These are phyloP conservation scores for Schwanniomyces sp. DNA, from an alignment of 805 yeast species.

Conservation along the genomic window DNA sequence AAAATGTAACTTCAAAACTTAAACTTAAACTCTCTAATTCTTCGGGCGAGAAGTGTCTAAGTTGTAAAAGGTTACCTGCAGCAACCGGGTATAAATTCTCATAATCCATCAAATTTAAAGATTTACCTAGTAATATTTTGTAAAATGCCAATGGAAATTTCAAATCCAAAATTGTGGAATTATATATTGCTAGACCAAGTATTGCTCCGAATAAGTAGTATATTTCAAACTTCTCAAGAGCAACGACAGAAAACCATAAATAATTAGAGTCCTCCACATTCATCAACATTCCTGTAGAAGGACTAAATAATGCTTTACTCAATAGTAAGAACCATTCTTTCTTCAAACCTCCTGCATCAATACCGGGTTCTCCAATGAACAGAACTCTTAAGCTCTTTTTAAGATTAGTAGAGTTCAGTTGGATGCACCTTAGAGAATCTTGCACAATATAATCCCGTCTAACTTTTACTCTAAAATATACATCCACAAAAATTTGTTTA, in stretches of 20 bases:
- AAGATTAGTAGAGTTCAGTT: constrained; percentile 56
- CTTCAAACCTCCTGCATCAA: constrained; percentile 92
- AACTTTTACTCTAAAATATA: constrained; percentile 66
- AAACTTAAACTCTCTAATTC: constrained; percentile 47
- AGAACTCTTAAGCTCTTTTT: constrained; percentile 76
- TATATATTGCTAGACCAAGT: constrained; percentile 86
- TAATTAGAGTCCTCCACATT: constrained; percentile 67
- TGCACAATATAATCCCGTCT: constrained; percentile 65
- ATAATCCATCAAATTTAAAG: constrained; percentile 63
- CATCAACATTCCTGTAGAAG: constrained; percentile 64
- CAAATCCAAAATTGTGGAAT: constrained; percentile 82
- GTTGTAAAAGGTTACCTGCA: constrained; percentile 35
- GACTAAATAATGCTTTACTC: constrained; percentile 67
- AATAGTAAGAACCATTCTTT: constrained; percentile 91
- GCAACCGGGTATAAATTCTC: constrained; percentile 67
- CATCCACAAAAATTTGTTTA: constrained; percentile 58
- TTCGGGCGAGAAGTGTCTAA: constrained; percentile 23
- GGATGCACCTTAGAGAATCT: constrained; percentile 71
- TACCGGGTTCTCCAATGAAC: constrained; percentile 85
- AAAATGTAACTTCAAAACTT: constrained; percentile 61
- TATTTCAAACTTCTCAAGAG: constrained; percentile 47
- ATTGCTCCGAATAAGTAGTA: constrained; percentile 83
- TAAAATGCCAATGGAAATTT: constrained; percentile 75
- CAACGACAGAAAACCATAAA: constrained; percentile 70
- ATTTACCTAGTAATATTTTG: constrained; percentile 64